Conservation (phyloP, 176 grass and related monocot genomes). For the Aegilops bicornis region DNA sequence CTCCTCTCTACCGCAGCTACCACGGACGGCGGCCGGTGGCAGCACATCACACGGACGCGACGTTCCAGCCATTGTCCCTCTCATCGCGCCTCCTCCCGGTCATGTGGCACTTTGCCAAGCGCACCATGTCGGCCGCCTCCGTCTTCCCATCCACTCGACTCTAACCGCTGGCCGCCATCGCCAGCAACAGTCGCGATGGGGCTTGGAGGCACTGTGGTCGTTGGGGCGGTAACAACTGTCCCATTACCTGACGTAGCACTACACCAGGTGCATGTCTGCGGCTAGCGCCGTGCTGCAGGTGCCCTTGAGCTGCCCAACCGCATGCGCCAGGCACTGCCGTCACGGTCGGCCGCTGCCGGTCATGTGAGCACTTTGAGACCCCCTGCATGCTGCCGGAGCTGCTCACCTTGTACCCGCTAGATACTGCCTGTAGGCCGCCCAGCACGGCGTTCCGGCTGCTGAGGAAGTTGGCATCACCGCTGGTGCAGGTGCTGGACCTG, state of each 20-base stretch:
- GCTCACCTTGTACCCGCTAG: constrained; percentile 44
- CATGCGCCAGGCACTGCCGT: constrained; percentile 58
- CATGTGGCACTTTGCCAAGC: too few species aligned
- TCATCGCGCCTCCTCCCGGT: too few species aligned
- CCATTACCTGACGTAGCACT: constrained; percentile 86
- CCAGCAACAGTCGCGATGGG: too few species aligned
- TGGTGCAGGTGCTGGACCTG: constrained; percentile 68
- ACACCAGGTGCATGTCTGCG: constrained; percentile 61
- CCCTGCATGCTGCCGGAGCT: constrained; percentile 64
- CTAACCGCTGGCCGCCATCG: too few species aligned
- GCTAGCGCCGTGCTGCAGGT: constrained; percentile 55
- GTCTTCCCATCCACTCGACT: too few species aligned
- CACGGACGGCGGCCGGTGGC: too few species aligned
- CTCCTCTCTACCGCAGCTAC: too few species aligned
- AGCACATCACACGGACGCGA: too few species aligned
- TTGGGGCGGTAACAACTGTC: not conserved
- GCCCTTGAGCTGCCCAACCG: constrained; percentile 52
- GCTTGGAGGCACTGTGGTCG: too few species aligned
- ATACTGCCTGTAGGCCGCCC: constrained; percentile 30
- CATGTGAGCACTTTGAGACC: constrained; percentile 71
- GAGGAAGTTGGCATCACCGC: constrained; percentile 51
- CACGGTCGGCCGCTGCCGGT: constrained; percentile 51
- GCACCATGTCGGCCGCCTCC: too few species aligned
- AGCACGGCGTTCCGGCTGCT: constrained; percentile 29
- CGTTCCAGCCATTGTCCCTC: too few species aligned